Evolutionary conservation across 2,329 filamentous ascomycete genomes (phyloP), one percentile per base, ranked within the genome.

Genomic region (Pseudocercospora fuligena): DNA sequence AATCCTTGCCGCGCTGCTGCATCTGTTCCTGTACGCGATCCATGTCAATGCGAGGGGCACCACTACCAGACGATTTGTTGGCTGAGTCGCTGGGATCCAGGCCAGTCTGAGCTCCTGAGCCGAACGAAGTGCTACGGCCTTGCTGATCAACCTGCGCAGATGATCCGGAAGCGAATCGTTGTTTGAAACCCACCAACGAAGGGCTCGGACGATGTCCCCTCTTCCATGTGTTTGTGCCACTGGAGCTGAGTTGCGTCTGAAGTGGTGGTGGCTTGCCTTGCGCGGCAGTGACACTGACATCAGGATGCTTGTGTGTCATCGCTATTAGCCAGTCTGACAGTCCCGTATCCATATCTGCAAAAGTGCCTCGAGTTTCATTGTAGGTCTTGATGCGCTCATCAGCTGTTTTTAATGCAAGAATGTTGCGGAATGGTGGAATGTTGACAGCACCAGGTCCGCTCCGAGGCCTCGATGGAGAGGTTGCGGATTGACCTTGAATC

Each of bases 1-100:
- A 82, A 74, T 96, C 93, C 82, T 97, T 97, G 78, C 94, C 90
- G 82, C 94, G 94, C 46, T 89, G 87, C 73, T 92, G 91, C 77
- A 94, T 87, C 64, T 75, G 72, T 68, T 73, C 61, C 21, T 67
- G 65, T 12, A 67, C 65, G 23, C 65, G 61, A 29, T 72, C 75
- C 65, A 73, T 71, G 29, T 75, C 75, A 16, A 73, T 63, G 63
- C 73, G 46, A 71, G 64, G 47, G n/a, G 64, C 66, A 19, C 68
- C 65, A 27, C 51, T 65, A 51, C 62, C 64, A 33, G n/a, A 27
- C 16, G 51, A 29, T 33, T 57, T 58, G 8, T 40, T 53, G 46
- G 60, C 71, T 46, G 63, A 60, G 51, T 64, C 65, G 54, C 62
- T 64, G 8, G 54, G 65, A 68, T 25, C 71, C 67, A 80, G 77